These are phyloP conservation scores for Glonium stellatum DNA, from an alignment of 495 filamentous ascomycete species.

Conservation along the genomic window DNA sequence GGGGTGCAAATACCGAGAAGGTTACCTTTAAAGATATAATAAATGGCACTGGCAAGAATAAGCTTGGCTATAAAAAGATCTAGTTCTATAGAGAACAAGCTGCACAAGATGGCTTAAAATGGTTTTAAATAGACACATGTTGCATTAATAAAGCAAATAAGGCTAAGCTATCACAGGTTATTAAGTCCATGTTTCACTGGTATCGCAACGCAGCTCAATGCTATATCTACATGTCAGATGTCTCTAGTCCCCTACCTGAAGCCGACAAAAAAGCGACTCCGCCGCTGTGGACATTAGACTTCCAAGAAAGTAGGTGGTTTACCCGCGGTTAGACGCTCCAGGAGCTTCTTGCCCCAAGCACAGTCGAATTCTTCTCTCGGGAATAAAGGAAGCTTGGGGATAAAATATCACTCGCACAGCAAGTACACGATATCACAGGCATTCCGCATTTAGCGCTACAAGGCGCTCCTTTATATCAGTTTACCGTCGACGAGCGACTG, in stretches of 20 bases:
- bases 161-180: slow-evolving; percentile 8
- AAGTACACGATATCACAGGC: slow-evolving; percentile 4
- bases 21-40: slow-evolving; percentile 2
- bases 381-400: slow-evolving; percentile 2
- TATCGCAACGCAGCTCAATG: slow-evolving; percentile 5
- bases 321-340: background rate
- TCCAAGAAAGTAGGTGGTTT: background rate
- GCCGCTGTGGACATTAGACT: background rate
- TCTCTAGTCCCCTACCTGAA: background rate
- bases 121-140: slow-evolving; percentile 12
- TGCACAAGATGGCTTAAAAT: background rate
- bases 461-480: slow-evolving; percentile 8
- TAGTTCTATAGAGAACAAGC: slow-evolving; percentile 5
- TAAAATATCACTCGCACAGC: slow-evolving; percentile 3
- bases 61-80: slow-evolving; percentile 5
- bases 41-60: slow-evolving; percentile 1
- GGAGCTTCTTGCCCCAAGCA: background rate
- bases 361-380: background rate
- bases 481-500: slow-evolving; percentile 8
- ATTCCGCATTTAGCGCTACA: slow-evolving; percentile 2
- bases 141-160: slow-evolving; percentile 11
- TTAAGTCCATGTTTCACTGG: slow-evolving; percentile 19
- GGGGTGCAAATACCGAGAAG: background rate
- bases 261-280: background rate
- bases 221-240: slow-evolving; percentile 9